Conservation (phyloP, 176 grass and related monocot genomes). For the Oryza meridionalis region DNA sequence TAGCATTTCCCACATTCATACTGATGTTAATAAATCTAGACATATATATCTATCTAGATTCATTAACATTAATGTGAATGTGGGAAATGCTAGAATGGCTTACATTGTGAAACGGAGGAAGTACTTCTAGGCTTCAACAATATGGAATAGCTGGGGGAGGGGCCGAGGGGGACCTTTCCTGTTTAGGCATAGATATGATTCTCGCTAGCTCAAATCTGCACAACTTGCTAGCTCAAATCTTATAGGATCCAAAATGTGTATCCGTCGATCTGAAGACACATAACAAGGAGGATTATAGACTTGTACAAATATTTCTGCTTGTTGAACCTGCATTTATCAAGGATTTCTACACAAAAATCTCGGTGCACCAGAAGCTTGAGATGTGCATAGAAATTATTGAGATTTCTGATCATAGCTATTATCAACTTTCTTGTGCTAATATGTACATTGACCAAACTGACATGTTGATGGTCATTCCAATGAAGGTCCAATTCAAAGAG, state of each 20-base stretch:
- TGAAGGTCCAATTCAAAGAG: constrained; percentile 90
- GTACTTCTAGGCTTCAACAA: background rate
- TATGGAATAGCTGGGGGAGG: background rate
- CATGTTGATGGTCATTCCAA: background rate
- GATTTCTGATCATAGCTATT: background rate
- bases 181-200: background rate
- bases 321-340: background rate
- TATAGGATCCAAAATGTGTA: background rate
- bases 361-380: background rate
- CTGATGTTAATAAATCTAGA: no score
- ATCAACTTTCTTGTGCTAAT: background rate
- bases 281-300: background rate
- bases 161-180: background rate
- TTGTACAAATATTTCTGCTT: background rate
- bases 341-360: background rate
- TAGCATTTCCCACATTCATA: no score
- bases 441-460: constrained; percentile 2
- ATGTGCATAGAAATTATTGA: background rate
- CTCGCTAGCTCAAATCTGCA: background rate
- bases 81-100: no score
- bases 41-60: no score
- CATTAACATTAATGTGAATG: no score
- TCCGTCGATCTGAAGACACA: background rate
- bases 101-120: no score
- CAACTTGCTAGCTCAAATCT: background rate